phyloP scores from a whole-genome alignment of 1,284 basidiomycete species.

The Retiboletus flavoniger region DNA sequence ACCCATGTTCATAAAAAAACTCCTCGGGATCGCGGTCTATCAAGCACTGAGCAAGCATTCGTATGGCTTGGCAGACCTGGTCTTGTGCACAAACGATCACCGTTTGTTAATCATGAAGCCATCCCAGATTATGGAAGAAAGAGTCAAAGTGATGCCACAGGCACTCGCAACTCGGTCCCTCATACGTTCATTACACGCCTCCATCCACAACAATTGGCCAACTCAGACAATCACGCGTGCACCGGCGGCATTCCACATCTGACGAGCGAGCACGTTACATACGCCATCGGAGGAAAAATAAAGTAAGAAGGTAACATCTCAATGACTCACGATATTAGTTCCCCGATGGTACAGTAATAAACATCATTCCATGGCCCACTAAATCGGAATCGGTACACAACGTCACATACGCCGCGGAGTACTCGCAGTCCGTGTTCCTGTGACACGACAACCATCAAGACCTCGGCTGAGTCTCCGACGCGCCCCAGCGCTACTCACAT shows the following conservation, averaged over 20 bases:
- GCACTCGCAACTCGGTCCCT: not conserved
- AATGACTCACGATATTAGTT: constrained; percentile 74
- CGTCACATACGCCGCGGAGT: constrained; percentile 86
- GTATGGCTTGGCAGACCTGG: constrained; percentile 76
- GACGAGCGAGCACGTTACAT: not conserved
- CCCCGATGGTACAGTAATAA: constrained; percentile 92
- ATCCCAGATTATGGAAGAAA: not conserved
- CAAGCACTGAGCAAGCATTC: constrained; percentile 68
- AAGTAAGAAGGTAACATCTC: not conserved
- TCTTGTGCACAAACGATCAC: not conserved
- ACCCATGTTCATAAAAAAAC: constrained; percentile 83
- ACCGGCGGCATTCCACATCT: not conserved
- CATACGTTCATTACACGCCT: not conserved
- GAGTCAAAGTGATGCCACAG: not conserved
- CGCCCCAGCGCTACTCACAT: constrained; percentile 35
- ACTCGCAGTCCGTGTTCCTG: constrained; percentile 92
- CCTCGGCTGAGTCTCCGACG: not conserved
- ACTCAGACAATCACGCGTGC: not conserved
- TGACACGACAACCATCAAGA: not conserved
- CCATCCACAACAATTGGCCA: not conserved
- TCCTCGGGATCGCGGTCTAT: constrained; percentile 80
- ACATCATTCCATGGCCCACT: constrained; percentile 89
- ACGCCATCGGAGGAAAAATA: not conserved
- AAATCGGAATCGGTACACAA: constrained; percentile 64
- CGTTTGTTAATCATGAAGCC: not conserved